A percentile compares a stretch with the other conserved stretches of the same genome.
Conservation (phyloP, 805 yeast genomes). For the Torulaspora maleeae region DNA sequence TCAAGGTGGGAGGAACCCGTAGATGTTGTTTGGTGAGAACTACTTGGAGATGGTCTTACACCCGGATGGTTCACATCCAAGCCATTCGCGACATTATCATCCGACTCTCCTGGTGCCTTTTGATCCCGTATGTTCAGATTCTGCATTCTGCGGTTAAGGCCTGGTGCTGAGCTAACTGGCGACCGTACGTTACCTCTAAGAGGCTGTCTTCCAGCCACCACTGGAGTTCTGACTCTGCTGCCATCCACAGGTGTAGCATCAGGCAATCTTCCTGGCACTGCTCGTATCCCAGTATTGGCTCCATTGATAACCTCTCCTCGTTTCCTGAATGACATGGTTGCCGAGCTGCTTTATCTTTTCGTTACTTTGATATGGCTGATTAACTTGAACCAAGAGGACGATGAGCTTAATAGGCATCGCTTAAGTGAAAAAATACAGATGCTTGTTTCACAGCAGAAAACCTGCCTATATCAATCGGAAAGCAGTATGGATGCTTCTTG, state of each 20-base stretch:
- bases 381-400: background rate
- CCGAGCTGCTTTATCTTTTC: background rate
- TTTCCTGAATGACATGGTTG: conserved; percentile 52
- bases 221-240: conserved; percentile 12
- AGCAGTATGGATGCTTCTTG: background rate
- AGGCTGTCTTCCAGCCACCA: background rate
- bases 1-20: conserved; percentile 80
- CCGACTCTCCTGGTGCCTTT: background rate
- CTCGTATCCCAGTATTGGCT: conserved; percentile 10
- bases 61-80: conserved; percentile 44
- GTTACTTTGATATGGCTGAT: too few species aligned
- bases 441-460: background rate
- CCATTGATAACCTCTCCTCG: conserved; percentile 45
- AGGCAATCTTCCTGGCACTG: conserved; percentile 24
- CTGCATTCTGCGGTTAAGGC: background rate
- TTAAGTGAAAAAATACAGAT: background rate
- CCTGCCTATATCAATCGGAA: background rate
- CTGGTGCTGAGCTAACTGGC: background rate
- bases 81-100: background rate
- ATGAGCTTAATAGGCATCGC: background rate
- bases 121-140: conserved; percentile 2
- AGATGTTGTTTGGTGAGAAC: conserved; percentile 72
- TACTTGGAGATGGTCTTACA: conserved; percentile 65
- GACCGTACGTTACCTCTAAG: background rate
- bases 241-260: conserved; percentile 3